Evolutionary conservation across 2,329 filamentous ascomycete genomes (phyloP).

Genomic region (Microsporum ferrugineum): DNA sequence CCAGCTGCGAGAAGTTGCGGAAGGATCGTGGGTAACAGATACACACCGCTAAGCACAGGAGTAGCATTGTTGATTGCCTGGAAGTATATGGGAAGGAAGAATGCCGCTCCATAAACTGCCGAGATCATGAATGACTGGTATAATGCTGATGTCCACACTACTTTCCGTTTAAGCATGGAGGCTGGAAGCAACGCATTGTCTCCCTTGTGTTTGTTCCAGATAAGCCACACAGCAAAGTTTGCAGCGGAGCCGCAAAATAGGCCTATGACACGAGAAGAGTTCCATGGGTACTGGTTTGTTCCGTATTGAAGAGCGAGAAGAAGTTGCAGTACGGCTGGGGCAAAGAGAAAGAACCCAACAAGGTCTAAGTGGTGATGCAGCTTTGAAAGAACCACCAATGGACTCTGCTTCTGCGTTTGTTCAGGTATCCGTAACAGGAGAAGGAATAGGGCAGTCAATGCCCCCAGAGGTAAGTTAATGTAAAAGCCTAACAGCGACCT

Average conservation of each 20-base stretch:
- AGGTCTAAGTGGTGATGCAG: conserved; percentile 27
- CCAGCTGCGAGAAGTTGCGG: conserved; percentile 14
- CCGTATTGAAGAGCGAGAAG: conserved; percentile 32
- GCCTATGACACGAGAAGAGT: conserved; percentile 25
- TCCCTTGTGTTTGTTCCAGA: conserved; percentile 28
- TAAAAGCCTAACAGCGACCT: conserved; percentile 22
- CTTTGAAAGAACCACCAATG: conserved; percentile 17
- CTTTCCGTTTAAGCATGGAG: conserved; percentile 22
- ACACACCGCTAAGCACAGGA: conserved; percentile 30
- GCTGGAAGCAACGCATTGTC: conserved; percentile 30
- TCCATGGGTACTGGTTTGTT: conserved; percentile 25
- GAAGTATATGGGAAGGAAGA: conserved; percentile 32
- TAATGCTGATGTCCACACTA: conserved; percentile 17
- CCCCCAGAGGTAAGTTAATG: conserved; percentile 29
- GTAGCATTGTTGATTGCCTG: conserved; percentile 29
- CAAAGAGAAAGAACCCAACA: conserved; percentile 26
- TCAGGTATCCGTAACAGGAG: conserved; percentile 23
- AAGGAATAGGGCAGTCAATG: conserved; percentile 18
- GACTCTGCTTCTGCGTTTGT: conserved; percentile 14
- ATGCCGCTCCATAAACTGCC: conserved; percentile 14
- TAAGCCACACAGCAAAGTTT: conserved; percentile 23
- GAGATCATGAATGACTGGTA: background rate
- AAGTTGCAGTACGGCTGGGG: conserved; percentile 25
- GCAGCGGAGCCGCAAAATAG: conserved; percentile 23
- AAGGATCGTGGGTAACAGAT: conserved; percentile 29